These are phyloP conservation scores for Coccomyxa sp. DNA, from an alignment of 139 green algal species.

Conservation along the genomic window DNA sequence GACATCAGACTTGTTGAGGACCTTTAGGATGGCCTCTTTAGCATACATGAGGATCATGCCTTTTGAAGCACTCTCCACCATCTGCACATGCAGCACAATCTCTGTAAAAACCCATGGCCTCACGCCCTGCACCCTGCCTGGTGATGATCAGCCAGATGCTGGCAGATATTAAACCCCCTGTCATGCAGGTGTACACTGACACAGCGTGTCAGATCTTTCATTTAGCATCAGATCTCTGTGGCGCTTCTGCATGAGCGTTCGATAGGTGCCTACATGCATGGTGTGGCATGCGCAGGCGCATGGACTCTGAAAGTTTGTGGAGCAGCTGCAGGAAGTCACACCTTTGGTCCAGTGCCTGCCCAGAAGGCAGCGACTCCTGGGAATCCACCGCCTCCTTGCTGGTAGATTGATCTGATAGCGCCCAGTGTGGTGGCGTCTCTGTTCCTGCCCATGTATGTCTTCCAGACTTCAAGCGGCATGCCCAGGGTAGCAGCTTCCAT, in stretches of 20 bases:
- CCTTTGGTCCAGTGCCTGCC: slow-evolving; percentile 19
- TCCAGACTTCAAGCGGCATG: slow-evolving; percentile 48
- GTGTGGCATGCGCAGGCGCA: too few relatives aligned
- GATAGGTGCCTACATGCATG: too few relatives aligned
- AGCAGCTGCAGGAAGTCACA: not conserved
- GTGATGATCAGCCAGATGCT: too few relatives aligned
- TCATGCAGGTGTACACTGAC: too few relatives aligned
- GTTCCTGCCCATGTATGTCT: slow-evolving; percentile 35
- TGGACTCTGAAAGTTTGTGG: not conserved
- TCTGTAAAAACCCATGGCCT: too few relatives aligned
- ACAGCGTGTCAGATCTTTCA: too few relatives aligned
- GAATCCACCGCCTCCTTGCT: slow-evolving; percentile 9
- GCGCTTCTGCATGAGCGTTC: too few relatives aligned
- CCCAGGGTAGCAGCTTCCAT: slow-evolving; percentile 32
- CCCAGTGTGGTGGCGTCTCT: slow-evolving; percentile 18
- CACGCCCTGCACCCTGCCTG: too few relatives aligned
- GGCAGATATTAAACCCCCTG: too few relatives aligned
- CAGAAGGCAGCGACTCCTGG: slow-evolving; percentile 27
- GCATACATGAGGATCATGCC: slow-evolving; percentile 34
- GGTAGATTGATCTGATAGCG: slow-evolving; percentile 28
- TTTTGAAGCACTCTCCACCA: slow-evolving; percentile 34
- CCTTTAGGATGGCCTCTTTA: slow-evolving; percentile 33
- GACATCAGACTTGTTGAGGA: slow-evolving; percentile 8
- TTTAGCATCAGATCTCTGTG: too few relatives aligned
- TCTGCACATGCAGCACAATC: slow-evolving; percentile 20